A percentile compares a stretch with the other conserved stretches of the same genome.
Conservation (phyloP, 2,329 filamentous ascomycete species). For the Ophiostoma ips region DNA sequence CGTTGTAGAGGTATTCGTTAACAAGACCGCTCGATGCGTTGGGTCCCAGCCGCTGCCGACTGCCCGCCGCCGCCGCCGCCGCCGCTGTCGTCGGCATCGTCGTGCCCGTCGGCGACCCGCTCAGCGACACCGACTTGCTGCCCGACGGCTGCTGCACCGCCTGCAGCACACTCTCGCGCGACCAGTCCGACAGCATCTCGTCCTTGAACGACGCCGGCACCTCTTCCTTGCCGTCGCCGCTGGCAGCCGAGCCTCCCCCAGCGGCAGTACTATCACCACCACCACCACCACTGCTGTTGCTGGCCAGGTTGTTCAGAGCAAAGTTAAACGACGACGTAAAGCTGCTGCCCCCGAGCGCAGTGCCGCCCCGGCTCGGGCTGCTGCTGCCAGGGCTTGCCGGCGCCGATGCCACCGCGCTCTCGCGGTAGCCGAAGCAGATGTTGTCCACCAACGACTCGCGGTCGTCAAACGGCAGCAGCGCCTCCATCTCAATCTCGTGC, state of each 20-base stretch:
- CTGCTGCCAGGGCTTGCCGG: constrained; percentile 54
- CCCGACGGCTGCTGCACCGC: constrained; percentile 44
- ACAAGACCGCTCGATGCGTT: constrained; percentile 9
- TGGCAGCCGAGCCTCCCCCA: constrained; percentile 19
- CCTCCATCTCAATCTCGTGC: constrained; percentile 45
- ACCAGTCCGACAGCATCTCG: constrained; percentile 69
- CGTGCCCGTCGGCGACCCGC: constrained; percentile 57
- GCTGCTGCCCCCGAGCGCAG: neutral
- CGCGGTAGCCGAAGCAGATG: constrained; percentile 58
- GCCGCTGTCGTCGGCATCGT: constrained; percentile 32
- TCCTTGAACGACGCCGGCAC: constrained; percentile 56
- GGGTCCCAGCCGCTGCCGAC: constrained; percentile 46
- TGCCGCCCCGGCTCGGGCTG: constrained; percentile 48
- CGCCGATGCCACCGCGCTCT: constrained; percentile 39
- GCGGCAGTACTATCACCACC: constrained; percentile 18
- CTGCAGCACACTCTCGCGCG: constrained; percentile 56
- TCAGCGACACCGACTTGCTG: constrained; percentile 60
- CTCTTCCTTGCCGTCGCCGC: constrained; percentile 31
- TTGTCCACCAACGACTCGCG: constrained; percentile 57
- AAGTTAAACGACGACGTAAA: constrained; percentile 1
- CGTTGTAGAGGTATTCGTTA: constrained; percentile 16
- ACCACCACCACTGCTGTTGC: neutral
- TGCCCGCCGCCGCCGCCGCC: constrained; percentile 9
- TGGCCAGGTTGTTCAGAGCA: neutral
- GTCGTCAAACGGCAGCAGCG: constrained; percentile 62